Base-by-base conservation (phyloP, 768 basidiomycete species). In the Favolaschia claudopus region DNA sequence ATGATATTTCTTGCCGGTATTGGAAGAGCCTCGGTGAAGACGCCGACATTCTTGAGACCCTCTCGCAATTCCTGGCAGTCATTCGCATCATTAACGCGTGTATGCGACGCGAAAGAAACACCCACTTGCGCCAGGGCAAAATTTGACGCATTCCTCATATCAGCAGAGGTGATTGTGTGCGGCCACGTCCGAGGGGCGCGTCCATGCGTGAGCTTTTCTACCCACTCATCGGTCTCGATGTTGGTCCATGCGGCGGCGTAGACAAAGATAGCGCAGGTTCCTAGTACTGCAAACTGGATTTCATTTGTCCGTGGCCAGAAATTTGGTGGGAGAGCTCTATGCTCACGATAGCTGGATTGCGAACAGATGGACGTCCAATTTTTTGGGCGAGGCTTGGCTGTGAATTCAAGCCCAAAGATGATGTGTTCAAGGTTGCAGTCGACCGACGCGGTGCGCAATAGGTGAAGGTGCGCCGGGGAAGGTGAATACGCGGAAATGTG, bases 161-260 rank as follows among this genome's bases (percentile, higher is more conserved):
- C 85, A 1, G 76, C 71, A 37, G 76, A 85, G 10, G 80, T 78
- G 24, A 81, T 72, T 5, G 72, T 53, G 37, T 76, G 76, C 22
- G 72, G 68, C 54, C 60, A 67, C 9, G 64, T 69, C 75, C 77
- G 79, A 10, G 72, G 63, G 13, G 72, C 62, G 25, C 79, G 74
- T 37, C 73, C 55, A 7, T 70, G 63, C 7, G 66, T 63, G 50
- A 88, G 71, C 47, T 76, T 77, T 58, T 79, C 75, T 28, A 72
- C 75, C 85, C 88, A 87, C 31, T 76, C 68, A n/a, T 82, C 84
- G 9, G 89, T 90, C 47, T 90, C 88, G 14, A 82, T 61, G 54
- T 86, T 82, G 2, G 89, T 90, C 47, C 76, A 69, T 32, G 77
- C 72, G 12, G 87, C 85, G 10, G 86, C 85, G 45, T 82, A 72